Percentiles rank a stretch among this genome's conserved stretches.
phyloP scores from a whole-genome alignment of 805 yeast species.

The Spathaspora girioi region DNA sequence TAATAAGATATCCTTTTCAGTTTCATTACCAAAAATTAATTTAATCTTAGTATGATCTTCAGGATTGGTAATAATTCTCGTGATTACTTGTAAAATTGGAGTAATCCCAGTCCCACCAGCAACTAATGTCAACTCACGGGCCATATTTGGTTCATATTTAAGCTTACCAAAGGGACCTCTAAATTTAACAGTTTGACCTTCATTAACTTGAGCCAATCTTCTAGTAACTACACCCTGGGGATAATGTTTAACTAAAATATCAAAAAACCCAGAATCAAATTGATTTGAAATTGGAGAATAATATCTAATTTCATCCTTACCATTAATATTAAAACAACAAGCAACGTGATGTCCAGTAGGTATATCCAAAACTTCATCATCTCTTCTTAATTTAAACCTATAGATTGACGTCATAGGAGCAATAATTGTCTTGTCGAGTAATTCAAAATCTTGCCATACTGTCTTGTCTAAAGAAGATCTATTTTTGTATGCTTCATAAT shows the following conservation, averaged over 20 bases:
- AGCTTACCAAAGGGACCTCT: conserved; percentile 81
- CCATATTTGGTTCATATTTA: conserved; percentile 54
- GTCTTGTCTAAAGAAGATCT: conserved; percentile 45
- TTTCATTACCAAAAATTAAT: conserved; percentile 68
- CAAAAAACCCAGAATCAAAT: conserved; percentile 70
- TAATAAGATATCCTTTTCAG: conserved; percentile 71
- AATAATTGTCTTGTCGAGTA: conserved; percentile 69
- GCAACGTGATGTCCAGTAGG: conserved; percentile 79
- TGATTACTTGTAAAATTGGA: conserved; percentile 79
- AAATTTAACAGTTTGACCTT: conserved; percentile 66
- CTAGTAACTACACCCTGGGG: conserved; percentile 67
- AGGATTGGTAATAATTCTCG: conserved; percentile 65
- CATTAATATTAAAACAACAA: conserved; percentile 47
- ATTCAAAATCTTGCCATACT: conserved; percentile 63
- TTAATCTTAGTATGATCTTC: conserved; percentile 60
- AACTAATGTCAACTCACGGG: conserved; percentile 60
- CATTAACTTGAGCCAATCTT: conserved; percentile 57
- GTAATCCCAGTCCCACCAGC: conserved; percentile 92
- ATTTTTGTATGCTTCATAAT: conserved; percentile 38
- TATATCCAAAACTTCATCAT: conserved; percentile 57
- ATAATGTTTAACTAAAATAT: conserved; percentile 73
- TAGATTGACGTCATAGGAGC: conserved; percentile 71
- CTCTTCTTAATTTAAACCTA: conserved; percentile 61
- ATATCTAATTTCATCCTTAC: conserved; percentile 56
- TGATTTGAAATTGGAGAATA: conserved; percentile 76